Base-by-base conservation (phyloP, 1,284 basidiomycete species). In the Sporisorium exsertum region DNA sequence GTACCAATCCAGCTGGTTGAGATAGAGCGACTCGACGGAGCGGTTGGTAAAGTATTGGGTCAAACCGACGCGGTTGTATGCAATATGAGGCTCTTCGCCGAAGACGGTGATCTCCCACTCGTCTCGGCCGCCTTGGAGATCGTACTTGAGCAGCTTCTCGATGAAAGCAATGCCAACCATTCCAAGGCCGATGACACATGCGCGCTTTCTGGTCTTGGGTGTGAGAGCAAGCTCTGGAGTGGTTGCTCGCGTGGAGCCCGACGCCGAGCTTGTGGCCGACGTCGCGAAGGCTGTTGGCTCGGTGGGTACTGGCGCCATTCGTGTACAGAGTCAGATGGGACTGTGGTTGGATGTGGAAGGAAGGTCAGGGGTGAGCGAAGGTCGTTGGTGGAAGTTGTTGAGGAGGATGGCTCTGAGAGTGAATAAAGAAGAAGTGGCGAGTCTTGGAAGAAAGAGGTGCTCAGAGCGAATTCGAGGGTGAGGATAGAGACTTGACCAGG, bases 21-120 rank as follows among this genome's bases (percentile, higher is more conserved):
- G 87, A 83, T 92, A 92, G 10, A 92, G 87, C 35, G 90, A 88
- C 74, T 91, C 89, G 58, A 91, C 87, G 70, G 89, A 89, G 6
- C 90, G 88, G 80, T 90, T 89, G 70, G 89, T 88, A 75, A 91
- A 91, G 85, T 90, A 91, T 27, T 91, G 89, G 0, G 91, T 91
- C 47, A 91, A 81, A 5, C 89, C 88, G 43, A 90, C 90, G 13
- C 89, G 86, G 72, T 89, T 89, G 84, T 89, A 83, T n/a, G 91
- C 91, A 15, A 91, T 87, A 58, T 88, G 57, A 90, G 87, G 69
- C 91, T 87, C 83, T 91, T 92, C 85, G 90, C 91, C 91, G 89
- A 81, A 77, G 33, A 76, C 78, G 51, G 66, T 72, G 55, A 78
- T 54, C 27, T 75, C 59, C 69, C 74, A 81, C 35, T 79, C 64